A percentile compares a stretch with the other conserved stretches of the same genome.
Evolutionary conservation across 2,329 filamentous ascomycete species (phyloP).

Genomic region (Myriosclerotinia scirpicola): DNA sequence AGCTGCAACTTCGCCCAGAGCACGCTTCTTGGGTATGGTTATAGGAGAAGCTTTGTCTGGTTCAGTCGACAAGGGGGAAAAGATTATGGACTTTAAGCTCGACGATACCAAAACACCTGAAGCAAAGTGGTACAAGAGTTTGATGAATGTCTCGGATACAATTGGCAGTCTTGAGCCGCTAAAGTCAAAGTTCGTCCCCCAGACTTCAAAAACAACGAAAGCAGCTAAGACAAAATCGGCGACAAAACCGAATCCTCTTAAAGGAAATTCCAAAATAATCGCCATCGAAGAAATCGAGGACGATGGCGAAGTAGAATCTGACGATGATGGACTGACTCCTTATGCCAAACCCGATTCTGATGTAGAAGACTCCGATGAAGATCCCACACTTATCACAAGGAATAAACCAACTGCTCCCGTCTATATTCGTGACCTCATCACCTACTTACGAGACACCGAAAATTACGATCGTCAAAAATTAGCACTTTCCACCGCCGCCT

Average conservation of each 20-base stretch:
- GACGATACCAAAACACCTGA: conserved; percentile 75
- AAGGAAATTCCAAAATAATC: conserved; percentile 46
- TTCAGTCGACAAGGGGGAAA: conserved; percentile 62
- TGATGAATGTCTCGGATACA: conserved; percentile 63
- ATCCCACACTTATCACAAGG: conserved; percentile 80
- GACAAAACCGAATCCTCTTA: conserved; percentile 37
- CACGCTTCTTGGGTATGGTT: conserved; percentile 83
- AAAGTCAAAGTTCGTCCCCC: conserved; percentile 32
- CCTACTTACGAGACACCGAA: conserved; percentile 76
- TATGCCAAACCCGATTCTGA: conserved; percentile 89
- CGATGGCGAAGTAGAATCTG: conserved; percentile 52
- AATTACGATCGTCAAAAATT: conserved; percentile 82
- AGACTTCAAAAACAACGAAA: conserved; percentile 26
- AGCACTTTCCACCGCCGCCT: conserved; percentile 72
- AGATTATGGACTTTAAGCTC: conserved; percentile 78
- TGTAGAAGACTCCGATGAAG: conserved; percentile 87
- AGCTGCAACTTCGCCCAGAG: conserved; percentile 69
- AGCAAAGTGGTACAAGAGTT: conserved; percentile 69
- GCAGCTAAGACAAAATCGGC: conserved; percentile 35
- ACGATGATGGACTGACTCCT: conserved; percentile 56
- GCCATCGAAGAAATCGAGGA: conserved; percentile 64
- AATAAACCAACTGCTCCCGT: conserved; percentile 84
- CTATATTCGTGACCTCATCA: conserved; percentile 83
- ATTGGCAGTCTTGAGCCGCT: conserved; percentile 59
- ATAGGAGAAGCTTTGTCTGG: conserved; percentile 71